Base-by-base conservation (phyloP, 78 protist genomes). In the Dictyostelium citrinum region DNA sequence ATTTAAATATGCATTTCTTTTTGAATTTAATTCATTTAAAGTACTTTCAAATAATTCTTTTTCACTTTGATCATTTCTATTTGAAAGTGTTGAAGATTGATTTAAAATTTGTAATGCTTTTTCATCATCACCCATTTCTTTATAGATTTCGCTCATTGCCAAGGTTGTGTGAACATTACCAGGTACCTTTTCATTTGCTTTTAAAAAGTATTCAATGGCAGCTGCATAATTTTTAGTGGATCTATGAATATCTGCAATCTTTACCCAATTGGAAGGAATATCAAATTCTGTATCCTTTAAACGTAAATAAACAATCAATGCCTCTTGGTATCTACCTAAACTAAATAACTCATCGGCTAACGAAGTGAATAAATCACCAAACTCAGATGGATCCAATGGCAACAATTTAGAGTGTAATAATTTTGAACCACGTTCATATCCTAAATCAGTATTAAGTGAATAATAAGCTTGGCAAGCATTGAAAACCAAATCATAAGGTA, bases 101-200 rank as follows among this genome's bases (percentile, higher is more conserved):
- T 27, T 68, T 12, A 88, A 14, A 5, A 88, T 33, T 51, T 64
- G 55, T 10, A 78, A 27, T 4, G 93, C 71, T 51, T 49, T 88
- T 22, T 88, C 86, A 46, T 61, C 24, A 6, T 88, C 82, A 45
- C 93, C 93, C 27, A 64, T 17, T 35, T 78, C 86, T 49, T 49
- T 88, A 35, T 88, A 88, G 0, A 78, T 43, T 20, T 88, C 93
- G 8, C 81, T 67, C 33, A 88, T 22, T 46, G 58, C 51, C 2
- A 88, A 2, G 11, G 51, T 51, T 11, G 80, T 68, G 16, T 76
- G 33, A 22, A 41, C 61, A 67, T 79, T 68, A 31, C n/a, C 75
- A 31, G 93, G 93, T 31, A 35, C 58, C 5, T 2, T 24, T 64
- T 82, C 43, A n/a, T 35, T 20, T 64, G 77, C 88, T 43, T 41